Base-by-base conservation (phyloP, 495 filamentous ascomycete species). In the Penicillium dipodomyicola region DNA sequence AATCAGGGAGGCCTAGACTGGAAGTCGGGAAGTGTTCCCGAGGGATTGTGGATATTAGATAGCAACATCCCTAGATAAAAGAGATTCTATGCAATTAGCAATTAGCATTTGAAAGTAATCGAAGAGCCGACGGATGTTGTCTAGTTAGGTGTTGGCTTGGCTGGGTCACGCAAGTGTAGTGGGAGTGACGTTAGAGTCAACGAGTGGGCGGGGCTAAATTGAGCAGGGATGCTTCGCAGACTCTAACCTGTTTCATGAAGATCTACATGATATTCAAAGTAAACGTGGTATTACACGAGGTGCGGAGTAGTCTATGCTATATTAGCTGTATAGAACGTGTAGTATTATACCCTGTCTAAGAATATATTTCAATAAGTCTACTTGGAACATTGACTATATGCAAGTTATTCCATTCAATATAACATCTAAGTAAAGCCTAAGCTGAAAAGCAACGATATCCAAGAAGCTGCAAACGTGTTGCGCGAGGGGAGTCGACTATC, bases 141-240 rank as follows among this genome's bases (percentile, higher is more conserved):
- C 42, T 27, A 47, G 46, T 47, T 52, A 45, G n/a, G 9, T 3
- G 20, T 27, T 20, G 30, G 29, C 49, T 60, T 58, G 63, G 53
- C 53, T 29, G 37, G 22, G 64, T 61, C 65, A 68, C 65, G 65
- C 65, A 66, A 68, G 42, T 53, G 43, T 3, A 17, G 52, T 50
- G 30, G 39, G 55, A 64, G 46, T 68, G 65, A 68, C 63, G 65
- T 58, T 45, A 61, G 56, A 55, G 23, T 44, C 42, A 19, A 37
- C 57, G 54, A 65, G 55, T 65, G 1, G 7, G 20, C 33, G 35
- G 9, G 27, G 39, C n/a, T 23, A 8, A 20, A 15, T 5, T 4
- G 0, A 25, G 5, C 35, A 39, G 35, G 35, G 35, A n/a, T 17
- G 2, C 7, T 35, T 15, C 15, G 6, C 15, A 39, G 15, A 39